Evolutionary conservation across 2,329 filamentous ascomycete species (phyloP).

Genomic region (Pezizomycotina sp.): DNA sequence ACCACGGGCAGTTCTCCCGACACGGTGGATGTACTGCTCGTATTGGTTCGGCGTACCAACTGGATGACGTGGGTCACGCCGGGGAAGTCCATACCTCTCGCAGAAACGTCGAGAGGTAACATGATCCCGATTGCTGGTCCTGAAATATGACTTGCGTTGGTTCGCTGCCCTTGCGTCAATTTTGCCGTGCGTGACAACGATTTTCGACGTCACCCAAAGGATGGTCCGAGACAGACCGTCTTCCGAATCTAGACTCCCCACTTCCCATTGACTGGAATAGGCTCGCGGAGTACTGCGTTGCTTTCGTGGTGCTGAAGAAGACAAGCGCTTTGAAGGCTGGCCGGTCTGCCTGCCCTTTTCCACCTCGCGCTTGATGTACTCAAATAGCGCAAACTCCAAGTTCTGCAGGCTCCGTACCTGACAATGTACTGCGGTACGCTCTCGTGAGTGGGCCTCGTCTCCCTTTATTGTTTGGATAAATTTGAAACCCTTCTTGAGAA

Average conservation of each 20-base stretch:
- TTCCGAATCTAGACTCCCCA: no score
- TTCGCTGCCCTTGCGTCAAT: no score
- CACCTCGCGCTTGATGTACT: slow-evolving; percentile 51
- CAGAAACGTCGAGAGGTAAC: slow-evolving; percentile 64
- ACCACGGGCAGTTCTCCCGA: slow-evolving; percentile 59
- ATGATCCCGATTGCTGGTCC: slow-evolving; percentile 38
- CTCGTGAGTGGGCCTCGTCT: slow-evolving; percentile 71
- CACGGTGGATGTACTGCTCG: slow-evolving; percentile 60
- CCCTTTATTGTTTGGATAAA: slow-evolving; percentile 77
- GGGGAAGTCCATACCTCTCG: slow-evolving; percentile 70
- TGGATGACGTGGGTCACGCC: slow-evolving; percentile 67
- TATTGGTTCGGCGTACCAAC: slow-evolving; percentile 46
- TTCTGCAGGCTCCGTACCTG: slow-evolving; percentile 52
- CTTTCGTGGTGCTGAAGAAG: slow-evolving; percentile 55
- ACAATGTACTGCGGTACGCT: slow-evolving; percentile 67
- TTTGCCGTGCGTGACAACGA: no score
- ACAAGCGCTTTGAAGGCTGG: slow-evolving; percentile 87
- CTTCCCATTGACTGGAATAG: slow-evolving; percentile 42
- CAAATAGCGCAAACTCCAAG: slow-evolving; percentile 56
- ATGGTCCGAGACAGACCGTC: no score
- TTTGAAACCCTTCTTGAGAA: slow-evolving; percentile 69
- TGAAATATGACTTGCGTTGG: no score
- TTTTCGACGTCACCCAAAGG: no score
- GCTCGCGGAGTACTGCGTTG: slow-evolving; percentile 35
- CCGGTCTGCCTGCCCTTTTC: slow-evolving; percentile 30